A percentile compares a stretch with the other conserved stretches of the same genome.
Conservation (phyloP, 2,329 filamentous ascomycete genomes). For the Calonectria hongkongensis region DNA sequence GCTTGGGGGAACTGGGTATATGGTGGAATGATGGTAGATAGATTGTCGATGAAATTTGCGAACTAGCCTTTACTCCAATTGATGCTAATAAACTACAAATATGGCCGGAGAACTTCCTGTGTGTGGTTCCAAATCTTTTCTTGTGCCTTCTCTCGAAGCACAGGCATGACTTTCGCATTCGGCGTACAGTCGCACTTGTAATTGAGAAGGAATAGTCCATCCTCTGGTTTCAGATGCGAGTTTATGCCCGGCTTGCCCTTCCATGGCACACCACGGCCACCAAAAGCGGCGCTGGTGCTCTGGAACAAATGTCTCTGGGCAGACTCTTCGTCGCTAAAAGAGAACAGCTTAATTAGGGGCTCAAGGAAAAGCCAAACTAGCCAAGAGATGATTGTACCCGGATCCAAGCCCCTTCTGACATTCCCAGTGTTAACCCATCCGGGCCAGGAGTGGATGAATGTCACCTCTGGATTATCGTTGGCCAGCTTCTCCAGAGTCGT, state of each 20-base stretch:
- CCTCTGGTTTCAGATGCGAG: conserved; percentile 46
- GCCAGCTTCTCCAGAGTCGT: conserved; percentile 52
- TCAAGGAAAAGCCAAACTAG: conserved; percentile 58
- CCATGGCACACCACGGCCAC: conserved; percentile 59
- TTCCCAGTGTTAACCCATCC: conserved; percentile 57
- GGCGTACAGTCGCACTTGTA: conserved; percentile 57
- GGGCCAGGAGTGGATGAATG: conserved; percentile 55
- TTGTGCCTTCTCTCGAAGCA: conserved; percentile 56
- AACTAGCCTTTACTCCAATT: too few species aligned
- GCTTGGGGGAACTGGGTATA: too few species aligned
- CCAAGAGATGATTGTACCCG: conserved; percentile 54
- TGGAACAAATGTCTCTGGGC: conserved; percentile 60
- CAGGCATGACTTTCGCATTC: conserved; percentile 55
- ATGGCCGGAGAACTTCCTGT: conserved; percentile 54
- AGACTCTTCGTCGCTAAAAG: conserved; percentile 55
- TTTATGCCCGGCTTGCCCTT: conserved; percentile 56
- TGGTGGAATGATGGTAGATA: too few species aligned
- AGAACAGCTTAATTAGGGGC: conserved; percentile 57
- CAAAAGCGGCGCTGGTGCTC: conserved; percentile 60
- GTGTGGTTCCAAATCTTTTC: conserved; percentile 59
- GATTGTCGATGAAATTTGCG: too few species aligned
- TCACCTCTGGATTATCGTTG: conserved; percentile 44
- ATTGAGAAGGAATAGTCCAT: conserved; percentile 60
- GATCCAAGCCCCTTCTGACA: conserved; percentile 52
- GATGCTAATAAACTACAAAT: conserved; percentile 30